Evolutionary conservation across 2,329 filamentous ascomycete genomes (phyloP).

Genomic region (Aspergillus piperis): DNA sequence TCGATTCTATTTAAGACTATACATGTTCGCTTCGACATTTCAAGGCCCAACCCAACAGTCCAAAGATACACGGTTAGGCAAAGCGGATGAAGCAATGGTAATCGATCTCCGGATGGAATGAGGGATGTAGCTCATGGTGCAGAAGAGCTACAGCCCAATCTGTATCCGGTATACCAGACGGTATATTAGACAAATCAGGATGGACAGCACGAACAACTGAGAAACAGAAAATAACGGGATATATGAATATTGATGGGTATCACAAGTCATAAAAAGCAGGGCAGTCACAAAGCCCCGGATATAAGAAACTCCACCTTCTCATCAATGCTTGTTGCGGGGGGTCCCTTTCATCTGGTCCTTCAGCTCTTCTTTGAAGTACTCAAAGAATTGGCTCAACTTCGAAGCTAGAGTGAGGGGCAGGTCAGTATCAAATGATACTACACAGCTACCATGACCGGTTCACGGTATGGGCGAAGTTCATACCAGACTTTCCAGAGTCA

Average conservation of each 20-base stretch:
- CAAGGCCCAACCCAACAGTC: slow-evolving; percentile 18
- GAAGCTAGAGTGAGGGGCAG: slow-evolving; percentile 21
- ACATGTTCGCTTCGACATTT: slow-evolving; percentile 22
- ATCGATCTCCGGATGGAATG: slow-evolving; percentile 29
- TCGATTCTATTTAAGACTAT: neutral
- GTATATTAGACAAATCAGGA: neutral
- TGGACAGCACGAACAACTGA: neutral
- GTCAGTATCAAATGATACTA: slow-evolving; percentile 5
- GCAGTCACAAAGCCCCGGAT: neutral
- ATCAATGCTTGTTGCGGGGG: slow-evolving; percentile 20
- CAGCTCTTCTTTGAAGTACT: slow-evolving; percentile 46
- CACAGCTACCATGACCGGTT: neutral
- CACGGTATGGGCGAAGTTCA: slow-evolving; percentile 1
- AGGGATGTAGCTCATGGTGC: slow-evolving; percentile 25
- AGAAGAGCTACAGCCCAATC: slow-evolving; percentile 25
- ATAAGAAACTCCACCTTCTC: neutral
- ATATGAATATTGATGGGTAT: slow-evolving; percentile 21
- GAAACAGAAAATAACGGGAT: neutral
- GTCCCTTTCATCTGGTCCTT: slow-evolving; percentile 45
- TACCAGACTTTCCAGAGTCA: slow-evolving; percentile 40
- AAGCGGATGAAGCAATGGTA: slow-evolving; percentile 22
- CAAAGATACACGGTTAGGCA: slow-evolving; percentile 15
- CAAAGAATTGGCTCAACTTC: slow-evolving; percentile 35
- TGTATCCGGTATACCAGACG: slow-evolving; percentile 20
- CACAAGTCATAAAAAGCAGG: slow-evolving; percentile 8